These are phyloP conservation scores for Mycosphaerella sp. DNA, from an alignment of 2,329 filamentous ascomycete genomes.

Conservation along the genomic window DNA sequence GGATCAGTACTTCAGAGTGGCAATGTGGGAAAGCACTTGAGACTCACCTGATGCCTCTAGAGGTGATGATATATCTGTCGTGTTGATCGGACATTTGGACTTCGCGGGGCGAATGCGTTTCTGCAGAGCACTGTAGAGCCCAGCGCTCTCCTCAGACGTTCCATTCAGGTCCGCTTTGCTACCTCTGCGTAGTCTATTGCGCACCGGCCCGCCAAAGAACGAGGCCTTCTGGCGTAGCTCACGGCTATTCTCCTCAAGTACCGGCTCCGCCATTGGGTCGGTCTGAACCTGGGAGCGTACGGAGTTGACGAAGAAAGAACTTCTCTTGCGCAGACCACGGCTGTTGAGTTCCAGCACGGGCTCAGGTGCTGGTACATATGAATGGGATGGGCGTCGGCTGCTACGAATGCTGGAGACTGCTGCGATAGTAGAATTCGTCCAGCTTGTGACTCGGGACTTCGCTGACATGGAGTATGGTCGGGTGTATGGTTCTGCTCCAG, in stretches of 20 bases:
- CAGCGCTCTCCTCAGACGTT: conserved; percentile 48
- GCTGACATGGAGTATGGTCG: conserved; percentile 37
- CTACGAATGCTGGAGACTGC: conserved; percentile 49
- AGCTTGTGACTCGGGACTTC: conserved; percentile 65
- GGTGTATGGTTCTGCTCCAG: background rate
- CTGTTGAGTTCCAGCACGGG: conserved; percentile 15
- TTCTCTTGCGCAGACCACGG: conserved; percentile 25
- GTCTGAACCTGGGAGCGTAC: conserved; percentile 26
- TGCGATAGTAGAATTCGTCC: conserved; percentile 58
- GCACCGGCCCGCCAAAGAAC: conserved; percentile 29
- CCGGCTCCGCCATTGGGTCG: conserved; percentile 25
- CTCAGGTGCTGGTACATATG: background rate
- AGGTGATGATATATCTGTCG: conserved; percentile 1
- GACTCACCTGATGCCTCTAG: background rate
- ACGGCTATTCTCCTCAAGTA: conserved; percentile 15
- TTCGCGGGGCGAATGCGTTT: conserved; percentile 42
- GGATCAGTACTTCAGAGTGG: too few species aligned
- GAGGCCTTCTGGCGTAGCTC: conserved; percentile 28
- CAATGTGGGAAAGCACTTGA: background rate
- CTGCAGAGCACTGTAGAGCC: conserved; percentile 57
- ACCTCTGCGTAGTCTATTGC: conserved; percentile 26
- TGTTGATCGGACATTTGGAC: conserved; percentile 11
- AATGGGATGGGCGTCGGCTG: conserved; percentile 12
- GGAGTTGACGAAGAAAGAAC: conserved; percentile 30
- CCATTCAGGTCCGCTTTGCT: conserved; percentile 27